Base-by-base conservation (phyloP, 2,329 filamentous ascomycete species). In the Exserohilum rostratum region DNA sequence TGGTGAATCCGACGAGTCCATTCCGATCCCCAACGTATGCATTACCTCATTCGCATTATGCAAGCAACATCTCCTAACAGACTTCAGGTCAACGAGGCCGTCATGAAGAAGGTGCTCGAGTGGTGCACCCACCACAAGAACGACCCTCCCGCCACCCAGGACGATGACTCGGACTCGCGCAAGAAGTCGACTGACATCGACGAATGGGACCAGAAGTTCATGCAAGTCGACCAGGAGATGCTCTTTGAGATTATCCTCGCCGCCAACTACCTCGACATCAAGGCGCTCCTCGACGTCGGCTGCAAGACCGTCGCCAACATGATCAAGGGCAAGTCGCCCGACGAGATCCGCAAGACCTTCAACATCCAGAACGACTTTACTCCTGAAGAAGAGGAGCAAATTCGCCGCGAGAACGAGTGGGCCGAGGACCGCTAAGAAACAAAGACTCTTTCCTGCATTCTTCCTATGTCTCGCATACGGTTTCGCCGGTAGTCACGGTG, bases 181-280 rank as follows among this genome's bases (percentile, higher is more conserved):
- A 97, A 97, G 84, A 97, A 96, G 86, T 96, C 93, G 1, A 98
- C 95, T 42, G 95, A 99, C 69, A 99, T 99, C 64, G 95, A 98
- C 56, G 95, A 99, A 79, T 99, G 95, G 95, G 95, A 99, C 69
- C 93, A 98, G 78, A 99, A 99, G 80, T 99, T 98, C 78, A 98
- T 99, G 95, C 93, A 98, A 79, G 95, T 99, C 15, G 95, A 99
- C 76, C 95, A 99, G 75, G 95, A 99, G 80, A 98, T 99, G 95
- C 86, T 99, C 1, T 99, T 99, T 66, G 95, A 99, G 82, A 98
- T 99, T 72, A 99, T 99, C 67, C 84, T 99, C 22, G 91, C 95
- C 3, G 91, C 93, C 69, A 99, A 99, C 83, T 99, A 98, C 77
- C 89, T 99, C 56, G 95, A 99, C 67, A 99, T 99, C 82, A 99